phyloP scores from a whole-genome alignment of 495 filamentous ascomycete species.

The Lasiosphaeriaceae sp. region DNA sequence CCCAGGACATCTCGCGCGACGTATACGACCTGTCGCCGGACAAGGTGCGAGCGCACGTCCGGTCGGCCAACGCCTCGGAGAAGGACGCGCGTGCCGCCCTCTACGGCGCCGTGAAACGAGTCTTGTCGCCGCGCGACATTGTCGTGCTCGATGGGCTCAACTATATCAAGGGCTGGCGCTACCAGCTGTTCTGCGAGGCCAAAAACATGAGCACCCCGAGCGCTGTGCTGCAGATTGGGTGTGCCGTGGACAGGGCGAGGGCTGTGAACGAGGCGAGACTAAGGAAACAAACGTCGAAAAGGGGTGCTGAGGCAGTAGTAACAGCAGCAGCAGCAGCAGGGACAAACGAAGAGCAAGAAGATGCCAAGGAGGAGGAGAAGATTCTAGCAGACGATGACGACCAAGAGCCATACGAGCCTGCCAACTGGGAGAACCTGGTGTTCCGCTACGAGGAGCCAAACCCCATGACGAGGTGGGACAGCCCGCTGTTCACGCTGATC shows the following conservation, averaged over 20 bases:
- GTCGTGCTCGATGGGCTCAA: constrained; percentile 89
- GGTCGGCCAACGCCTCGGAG: constrained; percentile 61
- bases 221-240: constrained; percentile 85
- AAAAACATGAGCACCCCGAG: constrained; percentile 79
- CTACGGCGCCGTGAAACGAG: constrained; percentile 81
- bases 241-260: constrained; percentile 62
- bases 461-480: constrained; percentile 92
- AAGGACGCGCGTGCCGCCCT: constrained; percentile 88
- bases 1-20: constrained; percentile 56
- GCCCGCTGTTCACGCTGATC: constrained; percentile 84
- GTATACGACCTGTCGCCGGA: constrained; percentile 58
- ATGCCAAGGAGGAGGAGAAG: constrained; percentile 6
- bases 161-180: constrained; percentile 97
- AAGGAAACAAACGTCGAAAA: neutral
- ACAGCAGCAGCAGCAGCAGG: neutral
- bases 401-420: constrained; percentile 56
- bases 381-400: constrained; percentile 15
- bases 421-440: constrained; percentile 86
- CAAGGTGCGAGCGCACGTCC: constrained; percentile 42
- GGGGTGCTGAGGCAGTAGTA: neutral
- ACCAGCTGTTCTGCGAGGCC: constrained; percentile 92
- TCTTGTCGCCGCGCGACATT: constrained; percentile 71
- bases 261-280: constrained; percentile 53
- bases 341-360: neutral
- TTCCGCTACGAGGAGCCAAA: constrained; percentile 97